These are phyloP conservation scores for Teratosphaeriaceae sp. DNA, from an alignment of 2,329 filamentous ascomycete genomes.

Conservation along the genomic window DNA sequence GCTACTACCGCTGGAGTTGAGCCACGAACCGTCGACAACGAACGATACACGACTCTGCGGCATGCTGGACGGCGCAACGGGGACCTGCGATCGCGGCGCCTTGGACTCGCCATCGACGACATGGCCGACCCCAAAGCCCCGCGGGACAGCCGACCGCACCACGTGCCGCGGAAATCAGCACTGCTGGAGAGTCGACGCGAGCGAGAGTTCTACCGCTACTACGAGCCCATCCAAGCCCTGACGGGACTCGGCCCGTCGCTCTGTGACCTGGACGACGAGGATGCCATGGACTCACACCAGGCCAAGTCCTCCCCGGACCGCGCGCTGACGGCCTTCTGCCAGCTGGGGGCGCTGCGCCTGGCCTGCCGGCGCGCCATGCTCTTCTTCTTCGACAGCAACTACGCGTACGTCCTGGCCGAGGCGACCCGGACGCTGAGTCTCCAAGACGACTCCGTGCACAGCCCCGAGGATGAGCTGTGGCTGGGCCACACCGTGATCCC, in stretches of 20 bases:
- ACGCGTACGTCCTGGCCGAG: constrained; percentile 49
- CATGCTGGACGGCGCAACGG: no score
- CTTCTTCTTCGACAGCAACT: constrained; percentile 45
- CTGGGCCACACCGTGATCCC: constrained; percentile 22
- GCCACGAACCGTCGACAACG: not conserved
- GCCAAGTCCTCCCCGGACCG: constrained; percentile 25
- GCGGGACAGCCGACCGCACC: not conserved
- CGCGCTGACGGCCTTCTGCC: constrained; percentile 43
- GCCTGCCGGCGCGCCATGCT: constrained; percentile 45
- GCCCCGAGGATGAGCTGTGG: constrained; percentile 21
- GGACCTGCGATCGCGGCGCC: not conserved
- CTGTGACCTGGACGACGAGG: constrained; percentile 20
- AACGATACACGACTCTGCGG: no score
- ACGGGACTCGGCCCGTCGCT: constrained; percentile 20
- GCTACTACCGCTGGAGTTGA: no score
- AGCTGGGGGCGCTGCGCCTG: constrained; percentile 43
- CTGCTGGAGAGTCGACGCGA: constrained; percentile 22
- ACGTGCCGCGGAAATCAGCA: constrained; percentile 3
- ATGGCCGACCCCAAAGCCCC: not conserved
- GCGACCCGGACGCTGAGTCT: constrained; percentile 44
- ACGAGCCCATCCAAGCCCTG: constrained; percentile 21
- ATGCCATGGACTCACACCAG: constrained; percentile 16
- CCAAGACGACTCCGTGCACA: constrained; percentile 17
- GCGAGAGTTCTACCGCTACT: constrained; percentile 28
- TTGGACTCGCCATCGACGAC: not conserved